Evolutionary conservation across 140 eudicot species (phyloP).

Genomic region (Oenanthe javanica): DNA sequence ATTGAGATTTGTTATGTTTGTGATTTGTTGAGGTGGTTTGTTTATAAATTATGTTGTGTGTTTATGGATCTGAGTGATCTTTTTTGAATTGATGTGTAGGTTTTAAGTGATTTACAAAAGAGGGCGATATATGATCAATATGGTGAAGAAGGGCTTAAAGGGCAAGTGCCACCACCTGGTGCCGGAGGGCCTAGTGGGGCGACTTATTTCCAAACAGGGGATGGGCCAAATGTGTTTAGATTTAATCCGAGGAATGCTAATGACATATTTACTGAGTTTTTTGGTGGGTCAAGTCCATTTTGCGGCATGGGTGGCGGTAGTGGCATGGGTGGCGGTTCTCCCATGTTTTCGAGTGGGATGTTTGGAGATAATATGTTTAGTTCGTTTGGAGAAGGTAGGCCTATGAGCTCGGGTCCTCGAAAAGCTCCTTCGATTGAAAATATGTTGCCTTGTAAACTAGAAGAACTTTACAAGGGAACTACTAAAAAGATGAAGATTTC

Average conservation of each 20-base stretch:
- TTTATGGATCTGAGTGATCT: no score
- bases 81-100: not conserved
- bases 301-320: not conserved
- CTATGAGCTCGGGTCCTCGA: conserved; percentile 3
- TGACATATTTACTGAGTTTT: conserved; percentile 2
- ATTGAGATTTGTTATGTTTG: not conserved
- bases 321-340: not conserved
- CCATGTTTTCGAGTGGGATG: conserved; percentile 5
- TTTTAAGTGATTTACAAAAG: conserved; percentile 1
- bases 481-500: conserved; percentile 8
- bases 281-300: not conserved
- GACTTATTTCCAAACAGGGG: not conserved
- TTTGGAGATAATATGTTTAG: not conserved
- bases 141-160: conserved; percentile 9
- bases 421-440: conserved; percentile 1
- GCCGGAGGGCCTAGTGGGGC: not conserved
- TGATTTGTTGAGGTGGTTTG: not conserved
- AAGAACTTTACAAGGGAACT: conserved; percentile 3
- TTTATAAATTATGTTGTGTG: not conserved
- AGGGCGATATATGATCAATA: not conserved
- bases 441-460: not conserved
- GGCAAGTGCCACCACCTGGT: not conserved
- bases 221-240: conserved; percentile 6
- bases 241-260: conserved; percentile 6
- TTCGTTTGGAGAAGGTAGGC: conserved; percentile 1